A percentile compares a stretch with the other conserved stretches of the same genome.
phyloP scores from a whole-genome alignment of 129 eudicot species.

The Artemisia tridentata region DNA sequence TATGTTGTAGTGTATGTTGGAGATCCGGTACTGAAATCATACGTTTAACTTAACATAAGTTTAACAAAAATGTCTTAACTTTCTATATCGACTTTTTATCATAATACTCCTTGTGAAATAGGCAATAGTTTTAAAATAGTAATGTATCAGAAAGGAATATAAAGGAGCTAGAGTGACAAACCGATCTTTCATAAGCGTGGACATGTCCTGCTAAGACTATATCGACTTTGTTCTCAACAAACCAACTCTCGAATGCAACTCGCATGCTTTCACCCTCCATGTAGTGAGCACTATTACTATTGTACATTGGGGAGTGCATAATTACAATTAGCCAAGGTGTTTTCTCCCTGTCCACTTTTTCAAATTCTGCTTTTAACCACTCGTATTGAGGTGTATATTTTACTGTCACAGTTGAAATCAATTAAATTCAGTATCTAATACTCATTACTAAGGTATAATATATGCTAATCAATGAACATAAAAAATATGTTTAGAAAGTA shows the following conservation, averaged over 20 bases:
- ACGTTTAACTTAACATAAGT: no score
- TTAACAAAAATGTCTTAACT: no score
- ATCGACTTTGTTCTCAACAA: slow-evolving; percentile 67
- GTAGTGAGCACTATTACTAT: slow-evolving; percentile 62
- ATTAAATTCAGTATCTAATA: neutral
- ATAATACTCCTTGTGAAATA: no score
- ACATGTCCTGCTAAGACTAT: slow-evolving; percentile 83
- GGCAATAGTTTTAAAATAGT: no score
- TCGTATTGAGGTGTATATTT: slow-evolving; percentile 75
- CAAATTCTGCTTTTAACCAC: slow-evolving; percentile 61
- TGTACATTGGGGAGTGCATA: slow-evolving; percentile 76
- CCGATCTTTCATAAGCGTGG: slow-evolving; percentile 93
- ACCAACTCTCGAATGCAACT: slow-evolving; percentile 64
- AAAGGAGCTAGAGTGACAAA: neutral
- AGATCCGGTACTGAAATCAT: slow-evolving; percentile 61
- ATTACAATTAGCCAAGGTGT: slow-evolving; percentile 86
- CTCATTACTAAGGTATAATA: neutral
- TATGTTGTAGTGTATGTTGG: slow-evolving; percentile 44
- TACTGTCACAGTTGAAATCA: slow-evolving; percentile 40
- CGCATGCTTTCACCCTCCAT: slow-evolving; percentile 90
- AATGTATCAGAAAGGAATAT: neutral
- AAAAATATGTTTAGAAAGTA: neutral
- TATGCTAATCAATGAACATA: neutral
- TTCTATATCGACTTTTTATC: no score
- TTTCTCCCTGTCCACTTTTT: slow-evolving; percentile 67